Base-by-base conservation (phyloP, 2,329 filamentous ascomycete species). In the Fusarium sp. region DNA sequence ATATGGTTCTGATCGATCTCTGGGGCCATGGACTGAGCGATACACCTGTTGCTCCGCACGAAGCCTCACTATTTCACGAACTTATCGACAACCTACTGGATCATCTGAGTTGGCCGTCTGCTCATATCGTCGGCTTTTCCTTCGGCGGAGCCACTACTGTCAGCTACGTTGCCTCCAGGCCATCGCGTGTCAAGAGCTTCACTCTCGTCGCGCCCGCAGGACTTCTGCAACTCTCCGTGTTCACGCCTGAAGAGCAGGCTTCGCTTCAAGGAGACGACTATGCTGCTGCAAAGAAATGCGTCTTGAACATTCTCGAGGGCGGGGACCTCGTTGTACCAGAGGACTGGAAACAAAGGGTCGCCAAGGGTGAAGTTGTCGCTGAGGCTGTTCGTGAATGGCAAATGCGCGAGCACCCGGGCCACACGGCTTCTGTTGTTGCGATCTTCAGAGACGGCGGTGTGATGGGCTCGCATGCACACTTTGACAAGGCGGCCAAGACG, bases 1-100 rank as follows among this genome's bases (percentile, higher is more conserved):
- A 85, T 17, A 79, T 85, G 38, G 83, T 86, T 0, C 78, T 87
- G 2, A 24, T 87, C 20, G 87, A 89, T 62, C 82, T 85, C 17
- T 89, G 86, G 86, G 87, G 87, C 36, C 88, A 89, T 57, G 87
- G 87, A 0, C 77, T 89, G n/a, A 84, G 80, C 34, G 84, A 85
- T 11, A 88, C 87, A 0, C 87, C 87, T 0, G 6, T 85, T 3
- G 36, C 75, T 0, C 74, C 87, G 0, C 86, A 89, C 59, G 79
- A 79, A 0, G 70, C 83, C 1, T 44, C 61, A 0, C 67, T 88
- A 2, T 89, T 89, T 63, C 83, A 86, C 51, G 22, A 22, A 1
- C 74, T 86, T 7, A 61, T 89, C 0, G 80, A 84, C 10, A 66
- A 66, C 1, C 34, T 89, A 2, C 71, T 89, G 8, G 77, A 75